These are phyloP conservation scores for Lasiodiplodia citricola DNA, from an alignment of 2,329 filamentous ascomycete genomes.

Conservation along the genomic window DNA sequence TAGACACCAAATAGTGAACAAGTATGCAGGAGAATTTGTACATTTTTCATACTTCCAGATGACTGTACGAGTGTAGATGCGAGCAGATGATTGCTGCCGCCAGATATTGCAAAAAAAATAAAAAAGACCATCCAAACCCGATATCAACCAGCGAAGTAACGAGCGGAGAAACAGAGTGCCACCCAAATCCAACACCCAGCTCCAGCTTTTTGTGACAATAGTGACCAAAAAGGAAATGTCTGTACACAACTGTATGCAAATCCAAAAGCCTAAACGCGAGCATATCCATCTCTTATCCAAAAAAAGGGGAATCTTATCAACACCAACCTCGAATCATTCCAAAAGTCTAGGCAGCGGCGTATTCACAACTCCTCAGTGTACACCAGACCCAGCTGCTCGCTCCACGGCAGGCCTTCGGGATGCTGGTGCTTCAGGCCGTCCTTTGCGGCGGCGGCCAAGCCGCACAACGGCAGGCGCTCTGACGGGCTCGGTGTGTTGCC, in stretches of 20 bases:
- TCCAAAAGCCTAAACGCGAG: not conserved
- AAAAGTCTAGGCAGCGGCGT: not conserved
- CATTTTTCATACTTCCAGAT: not conserved
- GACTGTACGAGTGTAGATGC: not conserved
- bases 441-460: not conserved
- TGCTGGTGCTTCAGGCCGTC: not conserved
- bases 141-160: not conserved
- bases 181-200: constrained; percentile 4
- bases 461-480: not conserved
- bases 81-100: not conserved
- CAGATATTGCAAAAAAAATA: not conserved
- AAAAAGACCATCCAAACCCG: not conserved
- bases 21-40: not conserved
- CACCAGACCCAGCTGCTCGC: not conserved
- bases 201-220: not conserved
- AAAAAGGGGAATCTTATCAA: not conserved
- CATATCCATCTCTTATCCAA: not conserved
- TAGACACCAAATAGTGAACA: not conserved
- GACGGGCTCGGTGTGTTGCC: constrained; percentile 6
- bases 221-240: no score
- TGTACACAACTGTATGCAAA: not conserved
- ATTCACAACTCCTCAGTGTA: not conserved
- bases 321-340: not conserved
- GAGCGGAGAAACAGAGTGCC: not conserved
- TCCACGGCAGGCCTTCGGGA: not conserved